Evolutionary conservation across 2,329 filamentous ascomycete species (phyloP).

Genomic region (Fusarium albosuccineum): DNA sequence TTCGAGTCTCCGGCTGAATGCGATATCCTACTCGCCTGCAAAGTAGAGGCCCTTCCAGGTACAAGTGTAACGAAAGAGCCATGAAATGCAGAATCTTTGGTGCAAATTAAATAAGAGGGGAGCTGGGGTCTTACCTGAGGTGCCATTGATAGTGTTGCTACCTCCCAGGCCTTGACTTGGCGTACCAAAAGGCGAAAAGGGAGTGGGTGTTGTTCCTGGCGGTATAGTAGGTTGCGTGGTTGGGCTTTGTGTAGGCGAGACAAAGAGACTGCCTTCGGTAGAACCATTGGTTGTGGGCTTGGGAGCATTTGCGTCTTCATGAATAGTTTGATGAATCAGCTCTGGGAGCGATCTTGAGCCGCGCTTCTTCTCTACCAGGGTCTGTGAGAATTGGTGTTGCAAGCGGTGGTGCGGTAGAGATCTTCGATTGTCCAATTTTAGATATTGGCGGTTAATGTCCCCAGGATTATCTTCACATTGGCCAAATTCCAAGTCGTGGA

Average conservation of each 20-base stretch:
- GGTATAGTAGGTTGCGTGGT: slow-evolving; percentile 14
- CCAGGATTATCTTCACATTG: slow-evolving; percentile 50
- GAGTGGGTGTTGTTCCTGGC: slow-evolving; percentile 18
- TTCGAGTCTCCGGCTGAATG: slow-evolving; percentile 46
- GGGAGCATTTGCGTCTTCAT: slow-evolving; percentile 50
- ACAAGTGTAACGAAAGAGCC: slow-evolving; percentile 27
- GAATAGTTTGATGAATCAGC: slow-evolving; percentile 69
- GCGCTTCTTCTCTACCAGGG: slow-evolving; percentile 72
- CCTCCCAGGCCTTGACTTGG: slow-evolving; percentile 18
- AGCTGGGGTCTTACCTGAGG: slow-evolving; percentile 42
- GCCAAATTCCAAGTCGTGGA: slow-evolving; percentile 68
- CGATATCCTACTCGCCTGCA: slow-evolving; percentile 40
- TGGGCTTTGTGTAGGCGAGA: slow-evolving; percentile 33
- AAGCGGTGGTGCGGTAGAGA: slow-evolving; percentile 63
- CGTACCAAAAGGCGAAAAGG: slow-evolving; percentile 29
- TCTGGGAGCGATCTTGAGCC: slow-evolving; percentile 63
- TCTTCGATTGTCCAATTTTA: slow-evolving; percentile 60
- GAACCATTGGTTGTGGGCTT: slow-evolving; percentile 29
- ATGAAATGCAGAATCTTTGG: slow-evolving; percentile 42
- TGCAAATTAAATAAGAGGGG: slow-evolving; percentile 38
- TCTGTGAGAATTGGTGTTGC: slow-evolving; percentile 67
- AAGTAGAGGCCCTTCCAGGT: slow-evolving; percentile 24
- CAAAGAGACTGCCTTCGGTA: slow-evolving; percentile 49
- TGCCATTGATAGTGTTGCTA: slow-evolving; percentile 26
- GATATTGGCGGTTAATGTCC: slow-evolving; percentile 54